Evolutionary conservation across 768 basidiomycete genomes (phyloP), one percentile per base, ranked within the genome.

Genomic region (Melanogaster broomeanus): DNA sequence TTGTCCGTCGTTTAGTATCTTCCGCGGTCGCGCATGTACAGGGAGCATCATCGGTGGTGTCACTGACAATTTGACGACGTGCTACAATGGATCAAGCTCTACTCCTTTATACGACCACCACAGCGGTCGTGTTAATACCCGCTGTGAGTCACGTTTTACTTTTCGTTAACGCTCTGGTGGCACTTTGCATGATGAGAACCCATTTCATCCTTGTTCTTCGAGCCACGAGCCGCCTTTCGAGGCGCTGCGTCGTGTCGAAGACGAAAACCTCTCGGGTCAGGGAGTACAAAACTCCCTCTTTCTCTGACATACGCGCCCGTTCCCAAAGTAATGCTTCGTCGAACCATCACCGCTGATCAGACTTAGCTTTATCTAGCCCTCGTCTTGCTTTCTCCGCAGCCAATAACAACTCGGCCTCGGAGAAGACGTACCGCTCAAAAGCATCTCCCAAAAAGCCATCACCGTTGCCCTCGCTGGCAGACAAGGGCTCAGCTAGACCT

Each of bases 191-290:
- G 88, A 89, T 88, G 85, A 82, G 73, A 59, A 70, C 74, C 75
- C 73, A 50, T 68, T 81, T 89, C 90, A 92, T 92, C 89, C 89
- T 92, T 92, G 89, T 92, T 91, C 89, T 91, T 87, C 76, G 90
- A 91, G 85, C 75, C 65, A 61, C 71, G 84, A 84, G 89, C 77
- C 70, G 57, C 72, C 62, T 64, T 60, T 61, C 53, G 45, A 59
- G 56, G 61, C 68, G 66, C 66, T 64, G 78, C 87, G 88, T 80
- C 76, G 74, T 64, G 73, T 73, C 77, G 69, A 79, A 59, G 89
- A 87, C 84, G 89, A 88, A 63, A 76, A 53, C 52, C 51, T 54
- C 45, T 53, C 62, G 75, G 85, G 81, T 79, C 75, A 69, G 76
- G 78, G 72, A 63, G 56, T 51, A 54, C 44, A 22, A n/a, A n/a